Conservation (phyloP, 2,329 filamentous ascomycete genomes). For the Pezicula radicicola region DNA sequence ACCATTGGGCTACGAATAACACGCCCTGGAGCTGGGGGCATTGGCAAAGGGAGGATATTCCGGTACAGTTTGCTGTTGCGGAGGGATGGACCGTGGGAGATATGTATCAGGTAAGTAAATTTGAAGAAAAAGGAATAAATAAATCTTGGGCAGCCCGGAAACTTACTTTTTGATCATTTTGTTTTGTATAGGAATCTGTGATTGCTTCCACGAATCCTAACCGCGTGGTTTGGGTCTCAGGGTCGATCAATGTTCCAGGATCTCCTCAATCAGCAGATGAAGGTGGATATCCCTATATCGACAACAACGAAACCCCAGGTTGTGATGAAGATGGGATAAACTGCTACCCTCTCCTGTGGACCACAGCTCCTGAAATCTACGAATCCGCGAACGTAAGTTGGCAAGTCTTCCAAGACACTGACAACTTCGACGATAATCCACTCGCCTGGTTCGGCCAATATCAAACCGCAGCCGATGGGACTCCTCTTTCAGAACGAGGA, state of each 20-base stretch:
- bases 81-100: constrained; percentile 53
- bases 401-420: constrained; percentile 42
- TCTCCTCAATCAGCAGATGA: constrained; percentile 35
- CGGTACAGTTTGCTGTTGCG: constrained; percentile 50
- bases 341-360: constrained; percentile 46
- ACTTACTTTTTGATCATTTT: background rate
- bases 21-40: constrained; percentile 52
- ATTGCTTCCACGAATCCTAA: constrained; percentile 43
- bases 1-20: constrained; percentile 51
- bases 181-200: constrained; percentile 34
- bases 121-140: background rate
- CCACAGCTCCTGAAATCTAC: constrained; percentile 40
- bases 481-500: constrained; percentile 36
- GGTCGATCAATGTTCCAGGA: constrained; percentile 41
- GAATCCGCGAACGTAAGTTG: constrained; percentile 40
- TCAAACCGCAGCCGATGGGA: constrained; percentile 35
- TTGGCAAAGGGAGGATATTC: constrained; percentile 48
- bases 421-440: constrained; percentile 48
- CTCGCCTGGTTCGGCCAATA: constrained; percentile 42
- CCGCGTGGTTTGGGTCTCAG: constrained; percentile 41
- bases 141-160: too few species aligned
- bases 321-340: constrained; percentile 37
- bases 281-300: constrained; percentile 38
- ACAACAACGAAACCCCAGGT: constrained; percentile 44
- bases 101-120: constrained; percentile 45